Percentiles rank a stretch among this genome's conserved stretches.
Evolutionary conservation across 371 early-diverging fungal species (phyloP).

Genomic region (Funneliformis caledonium): DNA sequence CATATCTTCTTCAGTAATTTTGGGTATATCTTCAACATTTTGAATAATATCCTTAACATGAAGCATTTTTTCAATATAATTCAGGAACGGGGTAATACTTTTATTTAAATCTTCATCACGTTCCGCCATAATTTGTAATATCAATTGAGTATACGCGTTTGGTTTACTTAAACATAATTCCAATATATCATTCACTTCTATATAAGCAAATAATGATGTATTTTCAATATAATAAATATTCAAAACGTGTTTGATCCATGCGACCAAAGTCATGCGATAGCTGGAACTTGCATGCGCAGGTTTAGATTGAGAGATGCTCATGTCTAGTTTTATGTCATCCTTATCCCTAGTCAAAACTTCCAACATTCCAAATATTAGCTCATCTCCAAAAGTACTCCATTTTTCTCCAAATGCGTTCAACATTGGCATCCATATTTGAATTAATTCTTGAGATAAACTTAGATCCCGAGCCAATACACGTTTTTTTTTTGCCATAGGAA

Average conservation of each 20-base stretch:
- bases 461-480: background rate
- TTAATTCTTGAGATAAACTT: background rate
- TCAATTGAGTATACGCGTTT: slow-evolving; percentile 8
- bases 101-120: slow-evolving; percentile 20
- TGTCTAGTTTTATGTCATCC: background rate
- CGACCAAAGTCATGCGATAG: slow-evolving; percentile 30
- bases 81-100: slow-evolving; percentile 16
- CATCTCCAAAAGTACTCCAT: slow-evolving; percentile 18
- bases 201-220: background rate
- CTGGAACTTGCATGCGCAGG: background rate
- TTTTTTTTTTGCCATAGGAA: slow-evolving; percentile 28
- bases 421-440: slow-evolving; percentile 20
- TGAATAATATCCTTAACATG: background rate
- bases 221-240: background rate
- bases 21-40: background rate
- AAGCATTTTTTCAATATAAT: slow-evolving; percentile 23
- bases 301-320: background rate
- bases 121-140: slow-evolving; percentile 13
- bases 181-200: slow-evolving; percentile 27
- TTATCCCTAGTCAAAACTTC: background rate
- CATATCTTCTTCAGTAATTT: slow-evolving; percentile 33
- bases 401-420: slow-evolving; percentile 8
- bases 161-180: slow-evolving; percentile 38
- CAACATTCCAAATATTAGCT: slow-evolving; percentile 15
- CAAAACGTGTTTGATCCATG: slow-evolving; percentile 23